A percentile compares a stretch with the other conserved stretches of the same genome.
Evolutionary conservation across 345 rosid species (phyloP).

Genomic region (thale cress (Arabidopsis thaliana)): DNA sequence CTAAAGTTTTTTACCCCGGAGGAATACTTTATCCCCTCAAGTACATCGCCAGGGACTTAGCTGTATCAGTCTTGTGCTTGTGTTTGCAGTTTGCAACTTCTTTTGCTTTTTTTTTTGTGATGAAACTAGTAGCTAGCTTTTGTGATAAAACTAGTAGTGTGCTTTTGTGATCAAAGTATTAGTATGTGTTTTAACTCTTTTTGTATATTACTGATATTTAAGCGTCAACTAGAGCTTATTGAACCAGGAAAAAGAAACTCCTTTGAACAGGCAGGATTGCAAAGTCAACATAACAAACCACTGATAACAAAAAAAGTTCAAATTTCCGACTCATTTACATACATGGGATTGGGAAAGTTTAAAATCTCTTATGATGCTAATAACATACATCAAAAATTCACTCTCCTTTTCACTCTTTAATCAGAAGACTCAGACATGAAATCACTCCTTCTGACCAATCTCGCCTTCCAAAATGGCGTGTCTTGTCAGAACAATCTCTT

Average conservation of each 20-base stretch:
- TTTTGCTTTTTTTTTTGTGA: constrained; percentile 16
- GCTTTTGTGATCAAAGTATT: constrained; percentile 5
- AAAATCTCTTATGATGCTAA: constrained; percentile 7
- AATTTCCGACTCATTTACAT: neutral
- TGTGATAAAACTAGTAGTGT: neutral
- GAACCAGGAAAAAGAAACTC: neutral
- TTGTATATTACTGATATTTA: constrained; percentile 11
- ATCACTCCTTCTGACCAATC: constrained; percentile 61
- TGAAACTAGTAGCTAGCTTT: neutral
- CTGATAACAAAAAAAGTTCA: constrained; percentile 12
- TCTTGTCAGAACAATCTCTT: constrained; percentile 93
- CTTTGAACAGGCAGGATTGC: neutral
- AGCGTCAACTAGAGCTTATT: constrained; percentile 12
- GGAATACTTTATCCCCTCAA: constrained; percentile 62
- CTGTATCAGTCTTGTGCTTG: constrained; percentile 2
- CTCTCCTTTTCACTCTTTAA: neutral
- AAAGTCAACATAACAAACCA: constrained; percentile 9
- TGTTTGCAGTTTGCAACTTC: neutral
- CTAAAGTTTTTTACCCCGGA: constrained; percentile 76
- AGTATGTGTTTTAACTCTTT: constrained; percentile 16
- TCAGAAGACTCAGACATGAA: neutral
- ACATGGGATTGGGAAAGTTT: neutral
- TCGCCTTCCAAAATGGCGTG: constrained; percentile 93
- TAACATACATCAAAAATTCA: neutral
- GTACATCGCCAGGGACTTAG: constrained; percentile 9